Evolutionary conservation across 805 yeast genomes (phyloP), one percentile per base, ranked within the genome.

Genomic region (Kregervanrija pseudodelftensis): DNA sequence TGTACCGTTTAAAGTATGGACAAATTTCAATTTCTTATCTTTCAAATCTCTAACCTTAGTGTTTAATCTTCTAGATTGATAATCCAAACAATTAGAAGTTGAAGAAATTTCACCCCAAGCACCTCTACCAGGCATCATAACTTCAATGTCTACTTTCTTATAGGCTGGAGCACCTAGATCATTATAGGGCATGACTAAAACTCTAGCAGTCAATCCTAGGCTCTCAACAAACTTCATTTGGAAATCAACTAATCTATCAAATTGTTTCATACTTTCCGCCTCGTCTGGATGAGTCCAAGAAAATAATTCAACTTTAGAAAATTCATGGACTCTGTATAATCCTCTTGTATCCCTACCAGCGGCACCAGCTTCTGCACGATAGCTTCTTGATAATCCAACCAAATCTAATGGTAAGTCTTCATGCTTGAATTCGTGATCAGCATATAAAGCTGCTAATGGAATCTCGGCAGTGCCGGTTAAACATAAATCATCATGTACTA

Each of bases 71-170:
- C 96, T 74, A 8, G 95, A 68, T 66, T 93, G 99, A 61, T 77
- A 93, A 53, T 90, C 97, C 3, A 88, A 77, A 63, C 99, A 93
- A 59, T 90, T 91, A 2, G 97, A 89, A 1, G 95, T 74, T 30
- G 96, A 86, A 1, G 95, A 80, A 31, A 93, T 72, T 60, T 93
- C 99, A 4, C 99, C 99, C 87, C 95, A 91, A 13, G 58, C 42
- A 1, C 87, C 90, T 55, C 96, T 76, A 2, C 98, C 97, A 0
- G 98, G 98, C 98, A 93, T 91, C 89, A 95, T 87, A 0, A 90
- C 96, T 64, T 93, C 99, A 46, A 90, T 86, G 55, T 93, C 99
- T 59, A 80, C 87, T 61, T 93, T 93, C 57, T 85, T 82, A 63
- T 73, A 79, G 0, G 98, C 98, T 1, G 99, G 96, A 0, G 95